A percentile compares a stretch with the other conserved stretches of the same genome.
Evolutionary conservation across 148 eudicot genomes (phyloP).

Genomic region (Fagopyrum tataricum): DNA sequence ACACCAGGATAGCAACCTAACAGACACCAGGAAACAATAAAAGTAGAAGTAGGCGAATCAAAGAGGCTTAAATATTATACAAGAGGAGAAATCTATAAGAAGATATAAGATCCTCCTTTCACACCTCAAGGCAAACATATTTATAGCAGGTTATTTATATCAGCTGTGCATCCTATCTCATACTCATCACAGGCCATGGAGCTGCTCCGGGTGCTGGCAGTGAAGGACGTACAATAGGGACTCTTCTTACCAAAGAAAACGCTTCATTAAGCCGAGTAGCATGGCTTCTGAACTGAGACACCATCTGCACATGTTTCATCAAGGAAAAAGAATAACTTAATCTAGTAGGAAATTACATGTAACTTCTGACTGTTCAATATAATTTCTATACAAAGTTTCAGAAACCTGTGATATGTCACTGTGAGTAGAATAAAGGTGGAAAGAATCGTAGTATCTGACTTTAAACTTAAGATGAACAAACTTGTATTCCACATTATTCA

Average conservation of each 20-base stretch:
- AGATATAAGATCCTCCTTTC: conserved; percentile 1
- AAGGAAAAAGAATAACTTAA: background rate
- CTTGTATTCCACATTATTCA: background rate
- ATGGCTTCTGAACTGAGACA: conserved; percentile 79
- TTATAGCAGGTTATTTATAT: background rate
- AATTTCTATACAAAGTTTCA: background rate
- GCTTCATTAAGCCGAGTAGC: conserved; percentile 88
- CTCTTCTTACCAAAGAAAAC: conserved; percentile 82
- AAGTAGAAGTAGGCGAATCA: too few species aligned
- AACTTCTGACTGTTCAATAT: background rate
- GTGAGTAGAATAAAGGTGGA: background rate
- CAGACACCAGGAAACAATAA: background rate
- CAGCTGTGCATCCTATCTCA: conserved; percentile 35
- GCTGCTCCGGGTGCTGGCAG: conserved; percentile 67
- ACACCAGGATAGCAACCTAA: background rate
- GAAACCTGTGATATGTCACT: background rate
- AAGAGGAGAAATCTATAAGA: background rate
- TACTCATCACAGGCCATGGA: conserved; percentile 74
- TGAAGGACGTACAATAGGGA: conserved; percentile 67
- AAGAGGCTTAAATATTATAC: background rate
- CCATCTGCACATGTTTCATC: conserved; percentile 58
- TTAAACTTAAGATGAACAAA: background rate
- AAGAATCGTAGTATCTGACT: background rate
- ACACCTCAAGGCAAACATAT: background rate
- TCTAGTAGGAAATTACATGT: background rate